A percentile compares a stretch with the other conserved stretches of the same genome.
phyloP scores from a whole-genome alignment of 352 stramenopile species.

The Salisapilia sapeloensis region DNA sequence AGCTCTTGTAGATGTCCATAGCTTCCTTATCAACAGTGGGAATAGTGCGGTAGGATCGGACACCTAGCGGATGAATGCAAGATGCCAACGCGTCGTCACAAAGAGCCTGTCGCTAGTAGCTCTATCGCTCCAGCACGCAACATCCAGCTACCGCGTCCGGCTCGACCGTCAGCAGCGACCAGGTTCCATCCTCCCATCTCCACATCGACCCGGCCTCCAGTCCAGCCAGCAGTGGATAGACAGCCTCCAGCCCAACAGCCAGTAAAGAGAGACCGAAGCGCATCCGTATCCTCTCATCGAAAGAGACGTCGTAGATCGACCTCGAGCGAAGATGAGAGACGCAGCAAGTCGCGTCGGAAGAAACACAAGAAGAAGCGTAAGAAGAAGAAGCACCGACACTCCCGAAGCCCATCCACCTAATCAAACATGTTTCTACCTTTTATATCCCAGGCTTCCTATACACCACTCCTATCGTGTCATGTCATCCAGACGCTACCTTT shows the following conservation, averaged over 20 bases:
- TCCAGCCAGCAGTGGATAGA: background rate
- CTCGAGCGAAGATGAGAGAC: slow-evolving; percentile 3
- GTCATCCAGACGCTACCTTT: background rate
- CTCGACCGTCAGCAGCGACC: too few species aligned
- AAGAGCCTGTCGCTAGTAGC: too few species aligned
- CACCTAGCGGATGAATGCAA: too few species aligned
- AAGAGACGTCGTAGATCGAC: background rate
- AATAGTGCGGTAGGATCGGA: too few species aligned
- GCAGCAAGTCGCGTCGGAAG: slow-evolving; percentile 3
- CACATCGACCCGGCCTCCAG: background rate
- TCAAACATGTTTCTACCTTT: slow-evolving; percentile 1
- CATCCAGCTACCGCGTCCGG: too few species aligned
- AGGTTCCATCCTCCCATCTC: too few species aligned
- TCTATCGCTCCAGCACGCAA: too few species aligned
- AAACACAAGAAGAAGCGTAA: slow-evolving; percentile 9
- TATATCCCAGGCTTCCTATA: slow-evolving; percentile 1
- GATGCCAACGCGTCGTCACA: too few species aligned
- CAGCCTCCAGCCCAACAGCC: background rate
- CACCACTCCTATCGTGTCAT: background rate
- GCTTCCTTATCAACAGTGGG: too few species aligned
- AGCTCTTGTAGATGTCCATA: too few species aligned
- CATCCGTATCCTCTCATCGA: background rate
- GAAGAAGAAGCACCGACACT: slow-evolving; percentile 2
- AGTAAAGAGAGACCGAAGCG: background rate
- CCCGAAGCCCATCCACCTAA: too few species aligned